Percentiles rank a stretch among this genome's conserved stretches.
These are phyloP conservation scores for Isabelozyma pseudorhagii DNA, from an alignment of 805 yeast genomes.

Conservation along the genomic window DNA sequence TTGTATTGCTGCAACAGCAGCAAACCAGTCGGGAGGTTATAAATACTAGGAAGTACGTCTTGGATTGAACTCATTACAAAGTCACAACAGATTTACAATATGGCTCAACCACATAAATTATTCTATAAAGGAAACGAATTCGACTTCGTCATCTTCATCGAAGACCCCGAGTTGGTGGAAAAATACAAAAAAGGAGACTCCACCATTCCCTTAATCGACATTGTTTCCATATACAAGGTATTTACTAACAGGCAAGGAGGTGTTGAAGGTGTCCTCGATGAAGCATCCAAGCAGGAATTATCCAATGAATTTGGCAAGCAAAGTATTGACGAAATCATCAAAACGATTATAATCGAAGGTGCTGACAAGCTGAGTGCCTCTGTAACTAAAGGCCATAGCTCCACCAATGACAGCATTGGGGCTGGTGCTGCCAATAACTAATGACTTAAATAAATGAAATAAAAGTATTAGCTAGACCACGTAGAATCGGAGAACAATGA, in stretches of 20 bases:
- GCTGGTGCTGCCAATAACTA: slow-evolving; percentile 18
- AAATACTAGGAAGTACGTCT: too few relatives aligned
- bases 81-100: neutral
- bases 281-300: slow-evolving; percentile 65
- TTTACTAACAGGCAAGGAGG: slow-evolving; percentile 65
- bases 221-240: slow-evolving; percentile 64
- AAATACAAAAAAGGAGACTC: slow-evolving; percentile 50
- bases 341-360: slow-evolving; percentile 60
- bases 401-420: slow-evolving; percentile 49
- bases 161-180: slow-evolving; percentile 46
- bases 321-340: slow-evolving; percentile 54
- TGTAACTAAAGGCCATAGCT: slow-evolving; percentile 16
- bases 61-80: too few relatives aligned
- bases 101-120: slow-evolving; percentile 38
- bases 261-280: slow-evolving; percentile 65
- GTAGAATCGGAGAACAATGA: neutral
- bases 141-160: slow-evolving; percentile 67
- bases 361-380: slow-evolving; percentile 31
- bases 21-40: too few relatives aligned
- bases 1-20: too few relatives aligned
- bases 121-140: slow-evolving; percentile 62
- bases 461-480: neutral
- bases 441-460: slow-evolving; percentile 1
- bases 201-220: slow-evolving; percentile 55
- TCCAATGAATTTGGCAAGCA: slow-evolving; percentile 66